phyloP scores from a whole-genome alignment of 1,284 basidiomycete genomes.

The Leccinum griseonigrum region DNA sequence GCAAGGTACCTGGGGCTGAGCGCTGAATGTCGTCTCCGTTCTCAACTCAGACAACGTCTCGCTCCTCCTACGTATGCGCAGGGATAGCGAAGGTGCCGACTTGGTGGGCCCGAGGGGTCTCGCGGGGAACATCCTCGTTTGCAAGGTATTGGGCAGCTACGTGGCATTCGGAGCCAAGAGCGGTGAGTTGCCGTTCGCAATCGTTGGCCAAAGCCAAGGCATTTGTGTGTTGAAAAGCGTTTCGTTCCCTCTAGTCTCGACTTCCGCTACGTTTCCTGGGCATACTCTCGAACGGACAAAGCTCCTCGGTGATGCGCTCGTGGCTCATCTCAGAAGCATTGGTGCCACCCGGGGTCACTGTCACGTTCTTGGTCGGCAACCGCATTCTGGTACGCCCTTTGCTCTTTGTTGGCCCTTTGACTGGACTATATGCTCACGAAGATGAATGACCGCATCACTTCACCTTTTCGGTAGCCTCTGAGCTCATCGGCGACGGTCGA shows the following conservation, averaged over 20 bases:
- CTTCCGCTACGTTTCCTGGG: background rate
- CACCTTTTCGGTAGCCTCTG: slow-evolving; percentile 1
- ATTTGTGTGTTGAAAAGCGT: too few species aligned
- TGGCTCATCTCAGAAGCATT: slow-evolving; percentile 46
- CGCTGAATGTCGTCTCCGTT: slow-evolving; percentile 45
- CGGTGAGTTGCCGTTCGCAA: slow-evolving; percentile 3
- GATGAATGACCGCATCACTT: slow-evolving; percentile 17
- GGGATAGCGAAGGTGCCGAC: slow-evolving; percentile 18
- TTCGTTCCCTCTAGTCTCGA: too few species aligned
- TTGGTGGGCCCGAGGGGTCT: slow-evolving; percentile 56
- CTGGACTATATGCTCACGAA: slow-evolving; percentile 27
- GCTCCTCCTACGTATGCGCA: slow-evolving; percentile 34
- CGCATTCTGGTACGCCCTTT: slow-evolving; percentile 9
- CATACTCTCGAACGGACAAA: slow-evolving; percentile 31
- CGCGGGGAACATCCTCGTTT: slow-evolving; percentile 65
- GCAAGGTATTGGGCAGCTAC: slow-evolving; percentile 63
- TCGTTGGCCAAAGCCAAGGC: background rate
- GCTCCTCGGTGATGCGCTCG: slow-evolving; percentile 44
- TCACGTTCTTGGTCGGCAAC: slow-evolving; percentile 49
- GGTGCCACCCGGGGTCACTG: slow-evolving; percentile 57
- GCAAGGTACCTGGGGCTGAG: slow-evolving; percentile 34
- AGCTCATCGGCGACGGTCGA: slow-evolving; percentile 12
- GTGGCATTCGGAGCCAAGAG: slow-evolving; percentile 44
- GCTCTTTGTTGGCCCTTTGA: background rate
- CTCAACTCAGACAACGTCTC: slow-evolving; percentile 70